phyloP scores from a whole-genome alignment of 2,329 filamentous ascomycete species.

The Ophiostoma sp. region DNA sequence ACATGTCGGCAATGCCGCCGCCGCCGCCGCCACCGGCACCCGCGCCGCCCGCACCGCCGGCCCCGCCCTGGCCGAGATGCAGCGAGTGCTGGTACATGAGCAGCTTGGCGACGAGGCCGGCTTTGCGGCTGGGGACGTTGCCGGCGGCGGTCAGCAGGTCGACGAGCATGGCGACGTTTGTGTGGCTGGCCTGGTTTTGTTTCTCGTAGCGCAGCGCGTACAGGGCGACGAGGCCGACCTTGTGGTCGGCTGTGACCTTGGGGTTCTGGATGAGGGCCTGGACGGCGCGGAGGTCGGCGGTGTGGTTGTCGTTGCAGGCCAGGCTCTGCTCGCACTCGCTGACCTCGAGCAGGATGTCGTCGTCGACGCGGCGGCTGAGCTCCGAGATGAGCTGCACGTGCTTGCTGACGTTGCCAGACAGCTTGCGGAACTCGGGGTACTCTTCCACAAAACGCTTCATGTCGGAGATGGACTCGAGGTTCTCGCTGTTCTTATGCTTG shows the following conservation, averaged over 20 bases:
- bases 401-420: conserved; percentile 97
- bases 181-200: conserved; percentile 74
- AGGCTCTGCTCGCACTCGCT: conserved; percentile 95
- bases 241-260: conserved; percentile 71
- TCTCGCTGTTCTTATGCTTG: conserved; percentile 92
- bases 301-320: conserved; percentile 94
- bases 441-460: conserved; percentile 99
- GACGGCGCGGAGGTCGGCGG: conserved; percentile 76
- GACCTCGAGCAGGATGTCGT: conserved; percentile 86
- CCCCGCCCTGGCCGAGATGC: conserved; percentile 71
- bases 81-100: conserved; percentile 82
- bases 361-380: conserved; percentile 78
- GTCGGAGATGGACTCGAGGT: conserved; percentile 93
- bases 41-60: conserved; percentile 71
- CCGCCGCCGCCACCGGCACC: conserved; percentile 54
- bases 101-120: conserved; percentile 75
- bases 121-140: conserved; percentile 68
- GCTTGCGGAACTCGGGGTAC: conserved; percentile 93
- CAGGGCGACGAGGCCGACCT: conserved; percentile 84
- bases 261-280: conserved; percentile 82
- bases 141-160: conserved; percentile 82
- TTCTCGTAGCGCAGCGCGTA: conserved; percentile 91
- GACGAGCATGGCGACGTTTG: conserved; percentile 73
- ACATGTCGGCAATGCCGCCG: conserved; percentile 81
- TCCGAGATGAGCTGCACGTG: conserved; percentile 95